Conservation (phyloP, 1,139 yeast species). For the Taphrina confusa region DNA sequence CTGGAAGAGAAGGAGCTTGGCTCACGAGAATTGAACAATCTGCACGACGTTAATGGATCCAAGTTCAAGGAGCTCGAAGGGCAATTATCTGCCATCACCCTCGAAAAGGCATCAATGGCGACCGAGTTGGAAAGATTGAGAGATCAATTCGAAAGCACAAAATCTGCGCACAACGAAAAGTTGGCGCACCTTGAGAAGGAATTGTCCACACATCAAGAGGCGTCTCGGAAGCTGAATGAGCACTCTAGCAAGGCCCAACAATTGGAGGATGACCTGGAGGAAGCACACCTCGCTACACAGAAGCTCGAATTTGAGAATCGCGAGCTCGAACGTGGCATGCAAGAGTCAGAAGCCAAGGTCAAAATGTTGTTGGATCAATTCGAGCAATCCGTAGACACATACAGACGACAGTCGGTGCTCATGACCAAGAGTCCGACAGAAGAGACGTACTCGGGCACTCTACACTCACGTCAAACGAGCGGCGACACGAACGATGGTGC, state of each 20-base stretch:
- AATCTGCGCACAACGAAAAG: conserved; percentile 5
- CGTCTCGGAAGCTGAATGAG: background rate
- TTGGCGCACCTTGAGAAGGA: conserved; percentile 8
- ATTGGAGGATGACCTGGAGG: conserved; percentile 32
- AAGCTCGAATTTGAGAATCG: conserved; percentile 35
- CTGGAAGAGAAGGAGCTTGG: conserved; percentile 17
- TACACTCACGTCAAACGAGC: conserved; percentile 6
- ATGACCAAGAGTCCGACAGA: background rate
- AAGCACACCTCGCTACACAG: conserved; percentile 18
- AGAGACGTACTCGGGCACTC: background rate
- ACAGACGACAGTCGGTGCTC: conserved; percentile 25
- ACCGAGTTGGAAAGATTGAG: conserved; percentile 8
- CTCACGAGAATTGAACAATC: conserved; percentile 8
- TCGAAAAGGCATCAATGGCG: conserved; percentile 1
- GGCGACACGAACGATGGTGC: background rate
- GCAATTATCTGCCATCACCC: conserved; percentile 3
- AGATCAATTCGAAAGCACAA: background rate
- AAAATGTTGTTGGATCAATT: conserved; percentile 34
- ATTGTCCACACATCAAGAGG: background rate
- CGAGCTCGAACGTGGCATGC: conserved; percentile 30
- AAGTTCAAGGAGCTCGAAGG: conserved; percentile 14
- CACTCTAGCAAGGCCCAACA: background rate
- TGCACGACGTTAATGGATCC: background rate
- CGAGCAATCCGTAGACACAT: conserved; percentile 34
- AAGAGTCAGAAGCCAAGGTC: conserved; percentile 35